A percentile compares a stretch with the other conserved stretches of the same genome.
Conservation (phyloP, 2,329 filamentous ascomycete species). For the Rachicladosporium sp. region DNA sequence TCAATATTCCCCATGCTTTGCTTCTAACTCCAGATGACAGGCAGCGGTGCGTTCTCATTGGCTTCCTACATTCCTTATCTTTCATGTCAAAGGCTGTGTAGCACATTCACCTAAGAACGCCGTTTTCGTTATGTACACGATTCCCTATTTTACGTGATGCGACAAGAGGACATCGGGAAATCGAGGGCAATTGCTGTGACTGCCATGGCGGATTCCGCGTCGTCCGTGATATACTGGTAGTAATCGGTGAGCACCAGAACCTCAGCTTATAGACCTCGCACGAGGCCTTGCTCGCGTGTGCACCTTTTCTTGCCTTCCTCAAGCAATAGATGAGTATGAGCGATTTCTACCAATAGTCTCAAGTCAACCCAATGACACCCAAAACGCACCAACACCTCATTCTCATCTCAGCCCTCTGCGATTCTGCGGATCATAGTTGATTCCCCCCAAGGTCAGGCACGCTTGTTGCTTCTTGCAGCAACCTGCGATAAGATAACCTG, state of each 20-base stretch:
- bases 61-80: constrained; percentile 1
- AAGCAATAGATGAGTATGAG: background rate
- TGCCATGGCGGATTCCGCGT: constrained; percentile 1
- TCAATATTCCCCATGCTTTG: too few relatives aligned
- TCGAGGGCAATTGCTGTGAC: constrained; percentile 1
- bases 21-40: too few relatives aligned
- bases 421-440: constrained; percentile 13
- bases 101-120: constrained; percentile 1
- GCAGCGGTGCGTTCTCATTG: background rate
- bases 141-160: constrained; percentile 10
- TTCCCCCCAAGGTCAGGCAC: background rate
- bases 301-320: background rate
- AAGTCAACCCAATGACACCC: constrained; percentile 21
- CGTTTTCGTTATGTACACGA: constrained; percentile 10
- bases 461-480: constrained; percentile 1
- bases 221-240: background rate
- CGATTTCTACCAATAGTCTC: constrained; percentile 2
- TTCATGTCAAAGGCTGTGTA: constrained; percentile 4
- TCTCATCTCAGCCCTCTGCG: constrained; percentile 21
- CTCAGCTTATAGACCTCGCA: constrained; percentile 1
- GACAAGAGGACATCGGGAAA: constrained; percentile 1
- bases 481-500: constrained; percentile 7
- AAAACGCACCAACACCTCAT: constrained; percentile 23
- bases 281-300: constrained; percentile 1
- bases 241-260: background rate